phyloP scores from a whole-genome alignment of 345 rosid species.

The Brassica nigra region DNA sequence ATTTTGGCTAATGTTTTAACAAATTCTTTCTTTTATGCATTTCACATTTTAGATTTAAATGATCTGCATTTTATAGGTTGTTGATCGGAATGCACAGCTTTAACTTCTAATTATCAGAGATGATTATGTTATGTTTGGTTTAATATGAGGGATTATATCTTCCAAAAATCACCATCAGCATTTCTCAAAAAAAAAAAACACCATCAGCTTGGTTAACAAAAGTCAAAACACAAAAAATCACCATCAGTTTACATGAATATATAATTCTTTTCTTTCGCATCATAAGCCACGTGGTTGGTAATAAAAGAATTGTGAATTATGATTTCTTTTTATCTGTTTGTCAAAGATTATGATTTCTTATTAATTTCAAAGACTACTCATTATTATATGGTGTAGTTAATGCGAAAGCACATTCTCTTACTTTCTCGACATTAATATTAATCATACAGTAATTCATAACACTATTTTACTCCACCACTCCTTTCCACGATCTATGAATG shows the following conservation, averaged over 20 bases:
- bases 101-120: neutral
- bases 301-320: conserved; percentile 11
- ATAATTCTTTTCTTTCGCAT: neutral
- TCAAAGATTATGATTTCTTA: conserved; percentile 5
- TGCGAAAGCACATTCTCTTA: conserved; percentile 34
- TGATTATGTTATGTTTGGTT: neutral
- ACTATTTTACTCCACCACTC: conserved; percentile 33
- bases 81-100: neutral
- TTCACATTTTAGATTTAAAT: neutral
- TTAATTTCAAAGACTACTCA: conserved; percentile 1
- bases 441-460: conserved; percentile 1
- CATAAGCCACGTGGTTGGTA: conserved; percentile 30
- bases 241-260: neutral
- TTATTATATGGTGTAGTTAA: conserved; percentile 20
- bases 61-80: neutral
- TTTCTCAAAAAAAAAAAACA: too few relatives aligned
- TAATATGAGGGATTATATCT: neutral
- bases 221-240: neutral
- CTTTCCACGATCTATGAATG: conserved; percentile 28
- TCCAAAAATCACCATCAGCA: neutral
- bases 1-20: neutral
- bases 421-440: conserved; percentile 26
- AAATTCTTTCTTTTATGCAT: neutral
- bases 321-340: conserved; percentile 9
- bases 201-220: neutral